Evolutionary conservation across 2,329 filamentous ascomycete species (phyloP).

Genomic region (Hortaea sp.): DNA sequence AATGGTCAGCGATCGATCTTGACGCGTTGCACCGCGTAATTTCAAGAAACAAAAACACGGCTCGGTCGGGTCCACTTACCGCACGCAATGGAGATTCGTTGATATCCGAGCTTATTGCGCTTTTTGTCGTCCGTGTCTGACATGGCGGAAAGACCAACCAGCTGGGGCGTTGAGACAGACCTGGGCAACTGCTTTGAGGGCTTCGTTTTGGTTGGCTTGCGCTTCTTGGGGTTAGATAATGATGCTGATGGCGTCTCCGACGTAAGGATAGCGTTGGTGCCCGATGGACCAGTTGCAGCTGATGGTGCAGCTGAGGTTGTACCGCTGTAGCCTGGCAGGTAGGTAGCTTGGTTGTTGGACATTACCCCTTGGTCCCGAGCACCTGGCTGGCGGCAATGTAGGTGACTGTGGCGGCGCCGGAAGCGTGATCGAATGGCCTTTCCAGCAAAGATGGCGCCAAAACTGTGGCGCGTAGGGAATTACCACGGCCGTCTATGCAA

Average conservation of each 20-base stretch:
- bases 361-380: background rate
- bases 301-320: constrained; percentile 1
- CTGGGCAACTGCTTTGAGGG: constrained; percentile 30
- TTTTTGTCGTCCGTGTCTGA: constrained; percentile 50
- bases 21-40: background rate
- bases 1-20: background rate
- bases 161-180: constrained; percentile 37
- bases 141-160: constrained; percentile 20
- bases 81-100: constrained; percentile 89
- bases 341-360: background rate
- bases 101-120: constrained; percentile 89
- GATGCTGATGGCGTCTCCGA: background rate
- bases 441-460: too few relatives aligned
- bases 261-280: background rate
- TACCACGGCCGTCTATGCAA: background rate
- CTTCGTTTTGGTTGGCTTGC: constrained; percentile 25
- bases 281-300: background rate
- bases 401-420: too few relatives aligned
- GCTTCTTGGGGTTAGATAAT: constrained; percentile 1
- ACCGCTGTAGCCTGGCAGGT: background rate
- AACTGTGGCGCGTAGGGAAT: background rate
- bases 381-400: background rate
- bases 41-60: background rate
- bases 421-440: too few relatives aligned
- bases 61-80: constrained; percentile 52